Evolutionary conservation across 2,329 filamentous ascomycete species (phyloP).

Genomic region (Penicillium paneum): DNA sequence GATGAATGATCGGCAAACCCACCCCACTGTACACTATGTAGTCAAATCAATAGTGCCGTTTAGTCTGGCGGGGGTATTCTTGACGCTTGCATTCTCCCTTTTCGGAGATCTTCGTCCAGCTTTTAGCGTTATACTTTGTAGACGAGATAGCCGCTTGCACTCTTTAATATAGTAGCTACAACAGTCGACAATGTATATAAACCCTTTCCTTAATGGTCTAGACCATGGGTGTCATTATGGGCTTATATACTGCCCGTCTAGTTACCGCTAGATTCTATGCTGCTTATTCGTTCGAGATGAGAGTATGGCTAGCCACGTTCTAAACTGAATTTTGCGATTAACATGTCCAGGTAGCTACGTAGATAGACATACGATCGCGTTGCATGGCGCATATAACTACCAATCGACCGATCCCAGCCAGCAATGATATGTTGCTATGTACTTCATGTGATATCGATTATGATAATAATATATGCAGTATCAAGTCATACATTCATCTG

Average conservation of each 20-base stretch:
- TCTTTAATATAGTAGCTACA: neutral
- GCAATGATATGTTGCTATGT: neutral
- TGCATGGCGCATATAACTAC: neutral
- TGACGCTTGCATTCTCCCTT: slow-evolving; percentile 1
- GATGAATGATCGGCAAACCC: slow-evolving; percentile 17
- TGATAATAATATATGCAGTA: neutral
- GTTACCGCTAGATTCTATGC: neutral
- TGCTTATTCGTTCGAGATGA: neutral
- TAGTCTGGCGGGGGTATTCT: slow-evolving; percentile 4
- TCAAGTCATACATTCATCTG: neutral
- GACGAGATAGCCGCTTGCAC: slow-evolving; percentile 1
- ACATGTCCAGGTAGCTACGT: neutral
- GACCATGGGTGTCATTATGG: neutral
- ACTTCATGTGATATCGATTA: neutral
- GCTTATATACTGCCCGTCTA: too few relatives aligned
- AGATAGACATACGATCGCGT: neutral
- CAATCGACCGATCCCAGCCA: neutral
- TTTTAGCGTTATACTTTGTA: neutral
- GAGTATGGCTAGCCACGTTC: neutral
- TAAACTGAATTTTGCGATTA: neutral
- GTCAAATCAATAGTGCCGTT: slow-evolving; percentile 18
- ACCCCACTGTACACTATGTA: slow-evolving; percentile 8
- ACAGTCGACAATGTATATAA: neutral
- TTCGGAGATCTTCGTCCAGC: slow-evolving; percentile 11
- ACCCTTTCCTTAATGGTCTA: neutral